phyloP scores from a whole-genome alignment of 108 stramenopile species.

The Conticribra weissflogii region DNA sequence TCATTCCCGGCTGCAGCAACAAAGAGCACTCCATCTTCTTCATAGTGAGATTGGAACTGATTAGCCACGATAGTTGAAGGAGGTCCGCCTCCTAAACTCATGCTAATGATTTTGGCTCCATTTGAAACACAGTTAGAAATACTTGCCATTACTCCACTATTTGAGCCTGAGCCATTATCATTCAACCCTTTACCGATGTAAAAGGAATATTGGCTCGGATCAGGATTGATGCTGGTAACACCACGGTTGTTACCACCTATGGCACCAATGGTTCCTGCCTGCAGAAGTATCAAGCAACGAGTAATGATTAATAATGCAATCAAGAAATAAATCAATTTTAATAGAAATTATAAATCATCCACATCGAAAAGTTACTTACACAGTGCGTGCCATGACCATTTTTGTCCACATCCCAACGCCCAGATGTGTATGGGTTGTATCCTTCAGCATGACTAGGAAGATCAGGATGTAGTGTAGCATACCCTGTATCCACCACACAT shows the following conservation, averaged over 20 bases:
- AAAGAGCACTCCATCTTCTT: not conserved
- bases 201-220: not conserved
- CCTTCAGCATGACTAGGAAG: not conserved
- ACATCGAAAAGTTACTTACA: too few species aligned
- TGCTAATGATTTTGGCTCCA: not conserved
- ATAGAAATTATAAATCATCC: too few species aligned
- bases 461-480: not conserved
- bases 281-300: too few species aligned
- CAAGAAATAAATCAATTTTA: too few species aligned
- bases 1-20: constrained; percentile 45
- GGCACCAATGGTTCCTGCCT: not conserved
- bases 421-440: not conserved
- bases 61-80: not conserved
- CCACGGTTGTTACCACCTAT: not conserved
- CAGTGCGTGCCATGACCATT: not conserved
- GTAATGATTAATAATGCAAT: too few species aligned
- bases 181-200: not conserved
- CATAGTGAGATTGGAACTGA: not conserved
- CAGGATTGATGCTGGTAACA: not conserved
- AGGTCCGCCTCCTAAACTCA: not conserved
- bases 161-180: not conserved
- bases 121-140: not conserved
- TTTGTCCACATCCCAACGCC: not conserved
- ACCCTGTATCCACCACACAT: not conserved
- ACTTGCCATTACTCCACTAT: not conserved